A percentile compares a stretch with the other conserved stretches of the same genome.
These are phyloP conservation scores for Cladorrhinum sp. DNA, from an alignment of 2,329 filamentous ascomycete species.

Conservation along the genomic window DNA sequence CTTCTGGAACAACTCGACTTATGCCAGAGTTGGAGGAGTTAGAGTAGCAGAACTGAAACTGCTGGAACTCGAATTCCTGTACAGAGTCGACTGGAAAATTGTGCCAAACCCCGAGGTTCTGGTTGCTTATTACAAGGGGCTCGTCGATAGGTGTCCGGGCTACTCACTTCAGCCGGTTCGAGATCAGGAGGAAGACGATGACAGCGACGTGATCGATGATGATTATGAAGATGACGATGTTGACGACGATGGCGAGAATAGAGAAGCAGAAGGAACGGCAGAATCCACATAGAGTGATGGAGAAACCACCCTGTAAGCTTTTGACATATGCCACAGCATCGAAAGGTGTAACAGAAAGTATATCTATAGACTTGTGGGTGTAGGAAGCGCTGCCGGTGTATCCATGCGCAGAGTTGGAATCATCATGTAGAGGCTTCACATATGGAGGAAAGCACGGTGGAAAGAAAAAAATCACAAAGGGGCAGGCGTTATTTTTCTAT, in stretches of 20 bases:
- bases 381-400: no score
- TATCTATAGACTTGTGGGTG: neutral
- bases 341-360: neutral
- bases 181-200: constrained; percentile 32
- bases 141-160: constrained; percentile 66
- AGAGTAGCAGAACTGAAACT: constrained; percentile 85
- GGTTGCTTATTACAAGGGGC: constrained; percentile 85
- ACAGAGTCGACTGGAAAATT: constrained; percentile 92
- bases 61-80: constrained; percentile 89
- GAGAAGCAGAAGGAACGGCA: neutral
- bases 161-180: constrained; percentile 48
- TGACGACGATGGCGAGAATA: constrained; percentile 9
- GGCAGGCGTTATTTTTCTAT: neutral
- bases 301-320: neutral
- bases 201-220: constrained; percentile 32
- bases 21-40: constrained; percentile 89
- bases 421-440: neutral
- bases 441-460: neutral
- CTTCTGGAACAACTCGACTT: constrained; percentile 98
- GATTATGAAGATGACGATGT: constrained; percentile 34
- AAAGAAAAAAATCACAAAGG: neutral
- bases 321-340: neutral
- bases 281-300: neutral
- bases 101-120: constrained; percentile 92
- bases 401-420: no score